phyloP scores from a whole-genome alignment of 1,284 basidiomycete species.

The Boletus semigastroideus region DNA sequence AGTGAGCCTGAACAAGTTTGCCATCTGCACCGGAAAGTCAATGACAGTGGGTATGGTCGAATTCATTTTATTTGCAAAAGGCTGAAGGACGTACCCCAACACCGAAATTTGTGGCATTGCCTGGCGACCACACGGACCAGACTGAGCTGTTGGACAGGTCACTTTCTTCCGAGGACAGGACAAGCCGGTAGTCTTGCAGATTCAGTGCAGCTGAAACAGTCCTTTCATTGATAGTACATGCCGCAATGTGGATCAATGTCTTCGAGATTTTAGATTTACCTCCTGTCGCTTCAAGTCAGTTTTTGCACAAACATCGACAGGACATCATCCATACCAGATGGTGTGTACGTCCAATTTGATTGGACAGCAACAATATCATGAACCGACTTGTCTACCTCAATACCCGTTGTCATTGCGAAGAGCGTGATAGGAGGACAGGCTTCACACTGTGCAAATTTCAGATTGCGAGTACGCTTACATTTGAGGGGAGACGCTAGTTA shows the following conservation, averaged over 20 bases:
- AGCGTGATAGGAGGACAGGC: neutral
- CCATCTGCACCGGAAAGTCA: neutral
- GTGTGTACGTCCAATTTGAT: neutral
- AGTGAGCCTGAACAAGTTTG: too few species aligned
- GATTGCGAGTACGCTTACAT: neutral
- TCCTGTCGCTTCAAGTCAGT: neutral
- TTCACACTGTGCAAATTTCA: neutral
- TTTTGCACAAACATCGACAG: neutral
- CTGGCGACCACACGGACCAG: neutral
- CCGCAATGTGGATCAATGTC: neutral
- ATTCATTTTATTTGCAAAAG: neutral
- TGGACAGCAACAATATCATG: neutral
- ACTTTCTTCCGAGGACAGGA: neutral
- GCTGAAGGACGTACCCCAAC: neutral
- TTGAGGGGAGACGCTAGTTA: neutral
- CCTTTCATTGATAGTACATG: neutral
- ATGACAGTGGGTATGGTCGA: neutral
- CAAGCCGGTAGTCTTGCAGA: neutral
- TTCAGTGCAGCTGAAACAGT: neutral
- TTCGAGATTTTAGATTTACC: neutral
- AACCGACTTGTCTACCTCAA: neutral
- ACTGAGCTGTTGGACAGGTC: neutral
- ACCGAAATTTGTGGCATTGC: neutral
- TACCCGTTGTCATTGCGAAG: neutral
- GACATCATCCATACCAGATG: neutral